Base-by-base conservation (phyloP, 1,284 basidiomycete genomes). In the Melampsora americana region DNA sequence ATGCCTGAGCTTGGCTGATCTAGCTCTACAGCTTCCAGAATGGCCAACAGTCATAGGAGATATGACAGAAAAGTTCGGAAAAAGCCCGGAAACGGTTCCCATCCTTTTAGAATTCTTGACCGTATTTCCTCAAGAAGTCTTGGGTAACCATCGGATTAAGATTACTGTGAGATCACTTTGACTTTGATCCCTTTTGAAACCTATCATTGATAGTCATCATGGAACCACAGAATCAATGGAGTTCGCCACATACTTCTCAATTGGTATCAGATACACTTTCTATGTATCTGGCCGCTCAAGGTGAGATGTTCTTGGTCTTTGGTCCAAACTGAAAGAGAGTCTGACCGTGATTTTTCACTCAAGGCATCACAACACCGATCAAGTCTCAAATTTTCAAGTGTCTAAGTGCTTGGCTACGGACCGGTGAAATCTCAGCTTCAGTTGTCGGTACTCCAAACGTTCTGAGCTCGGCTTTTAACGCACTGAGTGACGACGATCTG, bases 61-160 rank as follows among this genome's bases (percentile, higher is more conserved):
- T 60, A 88, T 98, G 87, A 91, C 97, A 79, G 90, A 93, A 73
- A 86, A 86, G 32, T 94, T 95, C 83, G 96, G 95, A 60, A 87
- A 87, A 79, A 90, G 92, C 82, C 91, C 94, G 14, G 86, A 85
- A 9, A 93, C 90, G 11, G 95, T 98, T 0, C 89, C 89, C 0
- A 87, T 90, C 5, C 83, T 99, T 79, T 84, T 99, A 77, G 91
- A 95, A 81, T 98, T 99, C 84, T 83, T 99, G 80, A 92, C 92
- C 0, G 86, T 95, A 59, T 85, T 99, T 26, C 95, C 95, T 1
- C 95, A 99, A 83, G 96, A 99, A 85, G 83, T 94, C 65, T 87
- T 87, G 73, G 87, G 87, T 66, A 99, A 98, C 83, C 88, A 90
- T 20, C 91, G 89, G 84, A 93, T 99, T 79, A 92, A 93, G 0